Evolutionary conservation across 1,139 yeast species (phyloP), one percentile per base, ranked within the genome.

Genomic region (Pichia sp.): DNA sequence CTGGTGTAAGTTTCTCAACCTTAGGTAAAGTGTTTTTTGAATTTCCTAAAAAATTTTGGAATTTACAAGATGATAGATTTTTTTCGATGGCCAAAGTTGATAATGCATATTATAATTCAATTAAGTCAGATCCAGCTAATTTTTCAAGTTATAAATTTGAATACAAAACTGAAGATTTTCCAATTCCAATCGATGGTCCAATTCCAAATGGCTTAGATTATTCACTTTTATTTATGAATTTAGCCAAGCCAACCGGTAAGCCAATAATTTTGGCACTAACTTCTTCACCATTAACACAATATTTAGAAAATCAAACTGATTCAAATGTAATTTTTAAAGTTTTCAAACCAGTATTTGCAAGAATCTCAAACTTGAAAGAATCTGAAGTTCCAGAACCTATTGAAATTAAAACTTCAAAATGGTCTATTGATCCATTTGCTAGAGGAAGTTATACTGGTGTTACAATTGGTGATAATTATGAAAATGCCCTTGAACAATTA

Each of bases 21-120:
- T 65, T 87, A 42, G 95, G 96, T 1, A 87, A 87, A 62, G 84
- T 85, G 2, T 70, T 82, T 4, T 70, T 87, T 47, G 90, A 84
- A 60, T 87, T 86, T 57, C 82, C 79, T 30, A 51, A 65, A 8
- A 69, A 72, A 2, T 83, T 84, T 70, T 87, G 96, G 95, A 77
- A 78, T 43, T 57, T 57, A 10, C 59, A 66, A 25, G 63, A 65
- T 34, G 87, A 81, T 58, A 63, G 82, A 47, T 69, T 80, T 45
- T 64, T 69, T 40, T 70, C 79, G 7, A 47, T 78, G 6, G 71
- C 78, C 0, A 63, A 65, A 29, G 60, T 62, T 16, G 65, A 69
- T 32, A 41, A 49, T 4, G 43, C 60, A 16, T 39, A 35, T 27
- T 36, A 37, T n/a, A 30, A 45, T 11, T 25, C 48, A 6, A 37